A percentile compares a stretch with the other conserved stretches of the same genome.
These are phyloP conservation scores for Triticum turgidum DNA, from an alignment of 176 grass and related monocot species.

Conservation along the genomic window DNA sequence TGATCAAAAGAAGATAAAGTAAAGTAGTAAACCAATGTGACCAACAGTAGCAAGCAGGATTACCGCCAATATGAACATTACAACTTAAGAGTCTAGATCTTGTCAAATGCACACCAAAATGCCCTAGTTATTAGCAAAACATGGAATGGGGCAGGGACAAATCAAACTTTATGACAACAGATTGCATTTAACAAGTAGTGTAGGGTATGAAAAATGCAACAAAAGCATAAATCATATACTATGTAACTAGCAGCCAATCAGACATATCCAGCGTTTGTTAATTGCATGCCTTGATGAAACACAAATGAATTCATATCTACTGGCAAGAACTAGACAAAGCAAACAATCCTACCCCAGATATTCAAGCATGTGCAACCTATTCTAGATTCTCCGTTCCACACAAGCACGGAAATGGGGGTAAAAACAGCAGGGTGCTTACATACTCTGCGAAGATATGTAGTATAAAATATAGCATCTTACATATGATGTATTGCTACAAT, in stretches of 20 bases:
- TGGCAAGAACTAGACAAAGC: not conserved
- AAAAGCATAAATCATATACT: not conserved
- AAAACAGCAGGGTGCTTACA: not conserved
- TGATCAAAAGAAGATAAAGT: not conserved
- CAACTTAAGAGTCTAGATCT: not conserved
- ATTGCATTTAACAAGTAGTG: not conserved
- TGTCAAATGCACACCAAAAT: not conserved
- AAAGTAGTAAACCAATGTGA: not conserved
- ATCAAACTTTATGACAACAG: not conserved
- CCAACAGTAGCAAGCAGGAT: not conserved
- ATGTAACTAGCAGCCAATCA: not conserved
- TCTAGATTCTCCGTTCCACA: not conserved
- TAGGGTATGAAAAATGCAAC: not conserved
- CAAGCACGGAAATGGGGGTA: not conserved
- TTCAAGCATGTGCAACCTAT: not conserved
- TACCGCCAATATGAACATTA: not conserved
- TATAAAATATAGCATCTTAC: not conserved
- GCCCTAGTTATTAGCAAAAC: not conserved
- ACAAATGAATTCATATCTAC: not conserved
- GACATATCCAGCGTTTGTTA: not conserved
- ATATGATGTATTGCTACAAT: not conserved
- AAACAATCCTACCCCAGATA: not conserved
- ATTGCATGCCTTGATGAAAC: not conserved
- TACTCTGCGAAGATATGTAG: not conserved
- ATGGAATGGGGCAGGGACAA: not conserved